Evolutionary conservation across 768 basidiomycete species (phyloP).

Genomic region (Ephemerocybe angulata): DNA sequence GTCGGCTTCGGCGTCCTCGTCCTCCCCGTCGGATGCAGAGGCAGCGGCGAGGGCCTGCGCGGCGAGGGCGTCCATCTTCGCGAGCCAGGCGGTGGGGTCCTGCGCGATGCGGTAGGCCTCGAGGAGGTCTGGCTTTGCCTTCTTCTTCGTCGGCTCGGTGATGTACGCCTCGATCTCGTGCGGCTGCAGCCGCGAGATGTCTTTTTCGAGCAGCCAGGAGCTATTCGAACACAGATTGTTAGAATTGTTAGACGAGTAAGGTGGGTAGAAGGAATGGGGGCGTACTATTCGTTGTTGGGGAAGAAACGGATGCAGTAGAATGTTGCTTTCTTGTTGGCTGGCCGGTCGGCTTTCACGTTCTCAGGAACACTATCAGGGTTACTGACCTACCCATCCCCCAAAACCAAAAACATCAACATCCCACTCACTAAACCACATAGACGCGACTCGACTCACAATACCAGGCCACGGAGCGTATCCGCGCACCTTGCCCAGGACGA

Average conservation of each 20-base stretch:
- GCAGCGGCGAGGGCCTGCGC: slow-evolving; percentile 29
- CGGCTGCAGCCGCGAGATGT: slow-evolving; percentile 72
- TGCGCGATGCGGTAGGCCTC: slow-evolving; percentile 70
- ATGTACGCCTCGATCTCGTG: slow-evolving; percentile 86
- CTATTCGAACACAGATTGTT: slow-evolving; percentile 35
- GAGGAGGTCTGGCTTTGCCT: slow-evolving; percentile 70
- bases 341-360: slow-evolving; percentile 65
- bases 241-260: slow-evolving; percentile 3
- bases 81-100: slow-evolving; percentile 57
- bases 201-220: slow-evolving; percentile 79
- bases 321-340: slow-evolving; percentile 63
- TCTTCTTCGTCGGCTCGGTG: slow-evolving; percentile 71
- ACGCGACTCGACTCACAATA: slow-evolving; percentile 58
- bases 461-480: slow-evolving; percentile 96
- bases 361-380: slow-evolving; percentile 65
- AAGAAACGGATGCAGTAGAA: slow-evolving; percentile 82
- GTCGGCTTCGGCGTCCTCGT: slow-evolving; percentile 50
- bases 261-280: slow-evolving; percentile 19
- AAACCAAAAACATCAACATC: neutral
- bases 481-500: slow-evolving; percentile 90
- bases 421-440: slow-evolving; percentile 12
- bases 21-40: slow-evolving; percentile 23
- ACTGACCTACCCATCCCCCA: slow-evolving; percentile 57
- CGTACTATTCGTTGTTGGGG: slow-evolving; percentile 91
- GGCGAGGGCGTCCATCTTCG: slow-evolving; percentile 27